A percentile compares a stretch with the other conserved stretches of the same genome.
Evolutionary conservation across 2,329 filamentous ascomycete genomes (phyloP).

Genomic region (Penicillium thymicola): DNA sequence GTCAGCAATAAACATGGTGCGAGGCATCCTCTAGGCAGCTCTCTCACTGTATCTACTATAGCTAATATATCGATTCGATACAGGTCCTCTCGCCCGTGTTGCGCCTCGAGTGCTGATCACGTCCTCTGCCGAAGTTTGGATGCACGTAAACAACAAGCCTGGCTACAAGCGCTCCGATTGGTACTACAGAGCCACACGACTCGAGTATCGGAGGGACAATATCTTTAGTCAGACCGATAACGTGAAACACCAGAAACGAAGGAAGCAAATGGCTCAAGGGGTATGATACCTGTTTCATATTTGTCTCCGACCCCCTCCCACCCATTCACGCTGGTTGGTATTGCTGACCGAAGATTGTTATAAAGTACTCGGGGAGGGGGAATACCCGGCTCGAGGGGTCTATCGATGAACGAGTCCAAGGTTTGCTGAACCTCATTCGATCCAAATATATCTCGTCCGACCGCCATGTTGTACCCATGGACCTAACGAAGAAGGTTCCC

Average conservation of each 20-base stretch:
- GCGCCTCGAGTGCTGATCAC: constrained; percentile 17
- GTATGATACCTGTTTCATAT: constrained; percentile 8
- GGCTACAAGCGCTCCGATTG: constrained; percentile 19
- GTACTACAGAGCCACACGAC: constrained; percentile 15
- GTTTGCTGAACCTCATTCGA: constrained; percentile 50
- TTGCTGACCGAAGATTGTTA: background rate
- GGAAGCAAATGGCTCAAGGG: constrained; percentile 21
- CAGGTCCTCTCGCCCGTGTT: constrained; percentile 17
- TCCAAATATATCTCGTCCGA: constrained; percentile 44
- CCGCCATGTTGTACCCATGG: constrained; percentile 34
- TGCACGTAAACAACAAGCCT: constrained; percentile 19
- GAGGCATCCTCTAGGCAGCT: background rate
- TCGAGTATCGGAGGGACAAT: constrained; percentile 18
- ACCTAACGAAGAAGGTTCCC: constrained; percentile 46
- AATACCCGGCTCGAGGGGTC: constrained; percentile 50
- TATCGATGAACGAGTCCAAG: constrained; percentile 48
- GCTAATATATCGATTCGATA: background rate
- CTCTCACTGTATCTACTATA: background rate
- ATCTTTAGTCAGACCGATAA: constrained; percentile 20
- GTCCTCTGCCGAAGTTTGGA: constrained; percentile 18
- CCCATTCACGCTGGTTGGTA: background rate
- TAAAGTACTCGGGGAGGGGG: constrained; percentile 53
- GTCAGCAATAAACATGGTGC: constrained; percentile 17
- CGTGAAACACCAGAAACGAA: constrained; percentile 13
- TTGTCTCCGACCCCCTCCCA: background rate